Evolutionary conservation across 176 grass and related monocot genomes (phyloP).

Genomic region (Paspalum notatum): DNA sequence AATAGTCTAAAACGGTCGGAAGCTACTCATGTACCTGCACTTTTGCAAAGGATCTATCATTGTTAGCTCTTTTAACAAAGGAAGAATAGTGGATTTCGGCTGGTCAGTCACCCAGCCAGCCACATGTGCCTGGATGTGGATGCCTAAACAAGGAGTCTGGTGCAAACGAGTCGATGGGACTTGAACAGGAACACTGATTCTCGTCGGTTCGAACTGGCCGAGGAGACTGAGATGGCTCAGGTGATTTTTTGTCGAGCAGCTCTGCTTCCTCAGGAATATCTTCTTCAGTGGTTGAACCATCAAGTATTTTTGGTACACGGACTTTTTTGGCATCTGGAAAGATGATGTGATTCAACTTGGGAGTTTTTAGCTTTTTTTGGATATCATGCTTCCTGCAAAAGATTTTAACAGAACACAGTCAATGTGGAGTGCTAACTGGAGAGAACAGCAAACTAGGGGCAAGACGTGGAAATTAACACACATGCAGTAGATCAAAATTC

Average conservation of each 20-base stretch:
- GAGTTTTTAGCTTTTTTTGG: conserved; percentile 41
- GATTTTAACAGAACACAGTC: conserved; percentile 22
- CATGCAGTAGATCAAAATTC: conserved; percentile 83
- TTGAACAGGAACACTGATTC: background rate
- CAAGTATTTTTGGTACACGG: background rate
- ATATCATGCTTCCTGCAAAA: conserved; percentile 68
- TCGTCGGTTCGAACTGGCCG: background rate
- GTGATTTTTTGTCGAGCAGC: background rate
- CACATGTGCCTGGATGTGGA: conserved; percentile 42
- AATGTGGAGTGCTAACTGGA: background rate
- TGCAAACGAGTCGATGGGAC: conserved; percentile 41
- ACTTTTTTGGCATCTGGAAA: conserved; percentile 52
- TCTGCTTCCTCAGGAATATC: background rate
- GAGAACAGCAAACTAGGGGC: background rate
- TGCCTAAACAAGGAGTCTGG: conserved; percentile 31
- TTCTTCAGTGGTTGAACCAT: background rate
- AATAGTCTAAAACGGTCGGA: too few species aligned
- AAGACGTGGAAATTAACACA: conserved; percentile 43
- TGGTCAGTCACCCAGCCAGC: conserved; percentile 54
- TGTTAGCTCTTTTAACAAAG: background rate
- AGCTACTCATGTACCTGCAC: background rate
- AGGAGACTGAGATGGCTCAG: background rate
- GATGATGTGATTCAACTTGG: conserved; percentile 58
- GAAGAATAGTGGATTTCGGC: too few species aligned
- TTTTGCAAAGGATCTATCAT: background rate